Conservation (phyloP, 2,329 filamentous ascomycete species). For the Escovopsis weberi region DNA sequence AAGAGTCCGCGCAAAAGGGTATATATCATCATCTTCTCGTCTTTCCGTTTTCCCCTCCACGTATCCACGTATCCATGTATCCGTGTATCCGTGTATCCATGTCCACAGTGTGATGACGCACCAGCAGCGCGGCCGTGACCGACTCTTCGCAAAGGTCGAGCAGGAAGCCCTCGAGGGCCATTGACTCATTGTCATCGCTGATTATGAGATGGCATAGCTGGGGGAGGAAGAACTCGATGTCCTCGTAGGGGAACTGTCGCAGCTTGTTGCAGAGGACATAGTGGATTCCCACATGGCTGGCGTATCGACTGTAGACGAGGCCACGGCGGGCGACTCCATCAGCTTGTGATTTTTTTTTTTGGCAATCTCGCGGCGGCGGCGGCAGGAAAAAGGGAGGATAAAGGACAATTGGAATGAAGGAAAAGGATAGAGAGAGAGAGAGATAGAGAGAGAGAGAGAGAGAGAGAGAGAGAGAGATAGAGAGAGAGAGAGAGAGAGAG, state of each 20-base stretch:
- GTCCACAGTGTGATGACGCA: constrained; percentile 27
- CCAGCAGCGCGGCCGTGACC: constrained; percentile 68
- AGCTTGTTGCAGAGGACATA: constrained; percentile 82
- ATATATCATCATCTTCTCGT: background rate
- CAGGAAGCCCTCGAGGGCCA: constrained; percentile 80
- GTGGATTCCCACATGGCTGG: constrained; percentile 79
- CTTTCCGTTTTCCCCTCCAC: background rate
- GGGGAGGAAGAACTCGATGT: constrained; percentile 85
- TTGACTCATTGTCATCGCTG: constrained; percentile 80
- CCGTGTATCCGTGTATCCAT: no score
- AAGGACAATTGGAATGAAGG: no score
- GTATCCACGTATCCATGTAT: no score
- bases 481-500: background rate
- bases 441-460: constrained; percentile 1
- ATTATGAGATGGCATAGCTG: constrained; percentile 80
- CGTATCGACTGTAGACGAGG: constrained; percentile 51
- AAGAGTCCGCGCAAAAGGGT: no score
- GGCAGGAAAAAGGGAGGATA: background rate
- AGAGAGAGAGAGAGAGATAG: background rate
- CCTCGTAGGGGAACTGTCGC: constrained; percentile 77
- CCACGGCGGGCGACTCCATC: no score
- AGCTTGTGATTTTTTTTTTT: no score
- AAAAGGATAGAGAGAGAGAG: background rate
- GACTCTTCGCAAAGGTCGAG: constrained; percentile 78
- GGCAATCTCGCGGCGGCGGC: no score